These are phyloP conservation scores for Prototheca wickerhamii DNA, from an alignment of 163 green algal species.

Conservation along the genomic window DNA sequence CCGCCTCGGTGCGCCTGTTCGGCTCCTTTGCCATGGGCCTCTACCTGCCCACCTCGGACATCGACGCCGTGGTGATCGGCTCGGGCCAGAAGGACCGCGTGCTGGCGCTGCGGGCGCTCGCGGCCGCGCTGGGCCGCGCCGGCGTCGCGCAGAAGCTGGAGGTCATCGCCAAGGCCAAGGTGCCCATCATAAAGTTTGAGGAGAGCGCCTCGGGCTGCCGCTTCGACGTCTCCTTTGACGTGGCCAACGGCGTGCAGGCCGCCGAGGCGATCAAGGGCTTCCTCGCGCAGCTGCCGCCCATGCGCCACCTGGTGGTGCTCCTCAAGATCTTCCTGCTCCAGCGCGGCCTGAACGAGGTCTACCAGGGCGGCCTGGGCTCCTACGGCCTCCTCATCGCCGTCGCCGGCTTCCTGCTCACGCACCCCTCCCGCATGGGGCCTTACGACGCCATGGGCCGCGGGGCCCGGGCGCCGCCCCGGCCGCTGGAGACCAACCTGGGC, in stretches of 20 bases:
- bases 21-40: constrained; percentile 78
- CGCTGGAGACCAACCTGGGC: constrained; percentile 59
- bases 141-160: constrained; percentile 55
- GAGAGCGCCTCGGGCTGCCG: constrained; percentile 57
- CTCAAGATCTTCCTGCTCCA: constrained; percentile 92
- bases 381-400: constrained; percentile 91
- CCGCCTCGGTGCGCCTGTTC: constrained; percentile 61
- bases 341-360: constrained; percentile 93
- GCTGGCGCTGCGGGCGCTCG: constrained; percentile 25
- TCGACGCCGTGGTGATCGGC: constrained; percentile 79
- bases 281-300: constrained; percentile 39
- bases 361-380: constrained; percentile 81
- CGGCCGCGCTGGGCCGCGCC: constrained; percentile 32
- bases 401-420: constrained; percentile 71
- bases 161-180: constrained; percentile 79
- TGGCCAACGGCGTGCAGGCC: constrained; percentile 59
- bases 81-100: constrained; percentile 30
- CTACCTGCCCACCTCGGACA: constrained; percentile 81
- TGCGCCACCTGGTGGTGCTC: constrained; percentile 50
- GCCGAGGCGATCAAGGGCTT: constrained; percentile 35
- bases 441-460: background rate
- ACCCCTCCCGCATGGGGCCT: constrained; percentile 34
- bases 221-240: constrained; percentile 90
- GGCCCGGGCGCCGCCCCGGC: background rate
- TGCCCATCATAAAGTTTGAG: constrained; percentile 98